A percentile compares a stretch with the other conserved stretches of the same genome.
Conservation (phyloP, 2,329 filamentous ascomycete species). For the Rosellinia necatrix region DNA sequence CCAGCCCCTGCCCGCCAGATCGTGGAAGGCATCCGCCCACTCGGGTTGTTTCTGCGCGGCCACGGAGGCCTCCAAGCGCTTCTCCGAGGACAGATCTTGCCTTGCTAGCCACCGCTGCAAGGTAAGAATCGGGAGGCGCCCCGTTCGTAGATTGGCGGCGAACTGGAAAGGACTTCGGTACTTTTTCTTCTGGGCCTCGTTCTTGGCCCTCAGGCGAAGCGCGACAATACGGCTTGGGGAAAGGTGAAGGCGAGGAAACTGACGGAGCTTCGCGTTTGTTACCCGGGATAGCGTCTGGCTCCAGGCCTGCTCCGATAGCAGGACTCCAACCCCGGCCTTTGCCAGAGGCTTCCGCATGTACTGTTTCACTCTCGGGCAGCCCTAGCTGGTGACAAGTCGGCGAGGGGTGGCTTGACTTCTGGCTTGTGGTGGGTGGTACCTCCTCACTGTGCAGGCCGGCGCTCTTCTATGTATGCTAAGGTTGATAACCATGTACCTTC, state of each 20-base stretch:
- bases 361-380: neutral
- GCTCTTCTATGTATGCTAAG: too few relatives aligned
- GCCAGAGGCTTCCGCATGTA: conserved; percentile 17
- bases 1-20: conserved; percentile 42
- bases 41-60: conserved; percentile 27
- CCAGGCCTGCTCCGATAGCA: conserved; percentile 16
- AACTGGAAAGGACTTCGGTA: conserved; percentile 24
- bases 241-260: conserved; percentile 25
- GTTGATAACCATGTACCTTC: too few relatives aligned
- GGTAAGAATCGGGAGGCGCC: conserved; percentile 38
- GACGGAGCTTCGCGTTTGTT: conserved; percentile 26
- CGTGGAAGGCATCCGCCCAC: conserved; percentile 41
- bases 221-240: conserved; percentile 36
- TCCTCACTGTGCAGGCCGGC: too few relatives aligned
- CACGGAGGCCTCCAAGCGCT: conserved; percentile 20
- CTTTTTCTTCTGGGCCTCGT: conserved; percentile 24
- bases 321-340: neutral
- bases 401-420: too few relatives aligned
- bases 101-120: conserved; percentile 34
- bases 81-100: conserved; percentile 32
- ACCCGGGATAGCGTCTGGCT: conserved; percentile 33
- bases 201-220: conserved; percentile 32
- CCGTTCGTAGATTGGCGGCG: conserved; percentile 28
- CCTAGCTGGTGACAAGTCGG: too few relatives aligned
- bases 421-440: too few relatives aligned